phyloP scores from a whole-genome alignment of 139 green algal species.

The Chara braunii region DNA sequence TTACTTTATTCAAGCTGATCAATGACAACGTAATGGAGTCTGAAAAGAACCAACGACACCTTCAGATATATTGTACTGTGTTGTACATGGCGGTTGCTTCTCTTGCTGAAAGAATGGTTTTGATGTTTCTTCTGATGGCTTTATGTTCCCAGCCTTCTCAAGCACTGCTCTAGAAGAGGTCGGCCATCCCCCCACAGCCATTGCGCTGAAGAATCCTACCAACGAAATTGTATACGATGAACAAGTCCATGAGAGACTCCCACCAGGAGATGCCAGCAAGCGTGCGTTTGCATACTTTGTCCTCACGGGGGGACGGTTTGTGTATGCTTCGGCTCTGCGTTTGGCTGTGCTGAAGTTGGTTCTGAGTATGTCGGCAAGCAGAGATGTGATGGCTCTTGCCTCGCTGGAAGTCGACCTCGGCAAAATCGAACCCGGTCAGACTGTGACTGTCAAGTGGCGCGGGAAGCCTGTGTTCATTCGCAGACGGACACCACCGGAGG shows the following conservation, averaged over 20 bases:
- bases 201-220: slow-evolving; percentile 66
- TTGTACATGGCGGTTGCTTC: no score
- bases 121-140: no score
- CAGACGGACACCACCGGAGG: slow-evolving; percentile 72
- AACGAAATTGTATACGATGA: slow-evolving; percentile 74
- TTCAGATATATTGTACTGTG: no score
- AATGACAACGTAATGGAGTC: no score
- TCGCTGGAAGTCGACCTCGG: slow-evolving; percentile 63
- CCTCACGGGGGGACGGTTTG: slow-evolving; percentile 90
- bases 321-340: slow-evolving; percentile 90
- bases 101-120: no score
- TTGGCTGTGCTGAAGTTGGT: slow-evolving; percentile 95
- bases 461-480: slow-evolving; percentile 99
- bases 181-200: no score
- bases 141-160: no score
- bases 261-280: slow-evolving; percentile 71
- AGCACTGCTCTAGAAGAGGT: no score
- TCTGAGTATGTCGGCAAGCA: slow-evolving; percentile 79
- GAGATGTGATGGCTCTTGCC: slow-evolving; percentile 35
- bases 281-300: slow-evolving; percentile 95
- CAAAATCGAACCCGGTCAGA: slow-evolving; percentile 75
- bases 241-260: slow-evolving; percentile 71
- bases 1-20: no score
- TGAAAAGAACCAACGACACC: no score
- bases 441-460: slow-evolving; percentile 97